Base-by-base conservation (phyloP, 2,329 filamentous ascomycete species). In the Thermothelomyces thermophilus region DNA sequence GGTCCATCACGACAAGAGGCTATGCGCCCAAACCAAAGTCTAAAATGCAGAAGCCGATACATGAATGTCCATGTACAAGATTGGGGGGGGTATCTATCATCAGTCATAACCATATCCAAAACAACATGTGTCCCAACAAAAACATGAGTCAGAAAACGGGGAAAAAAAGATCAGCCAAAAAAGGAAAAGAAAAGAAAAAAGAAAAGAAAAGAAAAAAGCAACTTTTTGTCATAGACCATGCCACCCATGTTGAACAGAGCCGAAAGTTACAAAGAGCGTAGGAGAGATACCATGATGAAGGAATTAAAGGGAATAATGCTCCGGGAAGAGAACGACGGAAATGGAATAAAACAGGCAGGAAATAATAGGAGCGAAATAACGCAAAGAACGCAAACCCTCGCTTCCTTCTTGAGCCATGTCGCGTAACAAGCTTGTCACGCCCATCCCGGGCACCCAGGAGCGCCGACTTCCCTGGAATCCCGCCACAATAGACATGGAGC, bases 1-100 rank as follows among this genome's bases (percentile, higher is more conserved):
- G 20, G 5, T 30, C 30, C 42, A 46, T 51, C 49, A 47, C 33
- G 43, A 51, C 49, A 51, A 34, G 33, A 47, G 44, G 49, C 49
- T 47, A 26, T 39, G 49, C 24, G 49, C 49, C 49, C 22, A 41
- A 31, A 30, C 20, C 16, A 46, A 37, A 22, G 24, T 51, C 49
- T 47, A 47, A 34, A 30, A 22, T 14, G 14, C 14, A 26, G 24
- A 49, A 26, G 9, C 24, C 24, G 9, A 35, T 50, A 45, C 48
- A 50, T 40, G 48, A 30, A 26, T 28, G 35, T 33, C 26, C 36
- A 35, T 41, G 35, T 44, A 45, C 35, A 50, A 24, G n/a, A n/a
- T n/a, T n/a, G n/a, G n/a, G 41, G 10, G 41, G 41, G 41, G 24
- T 43, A 34, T 41, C 24, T n/a, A 9, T 26, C 24, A 26, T 26